phyloP scores from a whole-genome alignment of 2,329 filamentous ascomycete species.

The Exutisphaerella laricina region DNA sequence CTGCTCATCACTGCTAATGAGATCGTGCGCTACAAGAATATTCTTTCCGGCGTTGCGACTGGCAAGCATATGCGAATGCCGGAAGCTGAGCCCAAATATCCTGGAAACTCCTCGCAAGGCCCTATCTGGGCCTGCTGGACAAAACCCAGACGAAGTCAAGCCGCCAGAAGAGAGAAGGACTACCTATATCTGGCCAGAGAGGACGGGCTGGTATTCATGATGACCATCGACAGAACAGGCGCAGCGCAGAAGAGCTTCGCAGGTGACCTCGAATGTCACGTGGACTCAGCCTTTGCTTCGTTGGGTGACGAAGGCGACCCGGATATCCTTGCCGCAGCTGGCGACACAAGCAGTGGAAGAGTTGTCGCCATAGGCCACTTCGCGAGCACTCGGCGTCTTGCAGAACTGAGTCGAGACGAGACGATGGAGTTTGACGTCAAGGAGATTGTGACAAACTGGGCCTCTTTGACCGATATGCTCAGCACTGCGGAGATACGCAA shows the following conservation, averaged over 20 bases:
- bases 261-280: conserved; percentile 64
- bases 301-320: conserved; percentile 55
- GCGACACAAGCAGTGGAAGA: conserved; percentile 66
- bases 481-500: conserved; percentile 27
- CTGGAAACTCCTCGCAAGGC: conserved; percentile 23
- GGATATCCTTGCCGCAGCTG: conserved; percentile 75
- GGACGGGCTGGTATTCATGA: conserved; percentile 72
- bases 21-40: conserved; percentile 36
- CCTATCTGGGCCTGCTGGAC: conserved; percentile 74
- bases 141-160: conserved; percentile 62
- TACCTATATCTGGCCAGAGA: conserved; percentile 82
- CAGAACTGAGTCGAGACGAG: conserved; percentile 45
- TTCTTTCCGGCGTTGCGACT: conserved; percentile 37
- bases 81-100: conserved; percentile 11
- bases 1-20: conserved; percentile 36
- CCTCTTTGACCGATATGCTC: conserved; percentile 47
- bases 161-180: conserved; percentile 61
- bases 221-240: conserved; percentile 51
- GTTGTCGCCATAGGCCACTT: conserved; percentile 28
- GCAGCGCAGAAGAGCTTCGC: conserved; percentile 49
- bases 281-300: conserved; percentile 76
- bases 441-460: conserved; percentile 59
- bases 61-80: conserved; percentile 6
- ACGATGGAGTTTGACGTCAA: conserved; percentile 40
- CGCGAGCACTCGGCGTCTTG: conserved; percentile 24